Evolutionary conservation across 805 yeast genomes (phyloP), one percentile per base, ranked within the genome.

Genomic region (Cyberlindnera petersonii): DNA sequence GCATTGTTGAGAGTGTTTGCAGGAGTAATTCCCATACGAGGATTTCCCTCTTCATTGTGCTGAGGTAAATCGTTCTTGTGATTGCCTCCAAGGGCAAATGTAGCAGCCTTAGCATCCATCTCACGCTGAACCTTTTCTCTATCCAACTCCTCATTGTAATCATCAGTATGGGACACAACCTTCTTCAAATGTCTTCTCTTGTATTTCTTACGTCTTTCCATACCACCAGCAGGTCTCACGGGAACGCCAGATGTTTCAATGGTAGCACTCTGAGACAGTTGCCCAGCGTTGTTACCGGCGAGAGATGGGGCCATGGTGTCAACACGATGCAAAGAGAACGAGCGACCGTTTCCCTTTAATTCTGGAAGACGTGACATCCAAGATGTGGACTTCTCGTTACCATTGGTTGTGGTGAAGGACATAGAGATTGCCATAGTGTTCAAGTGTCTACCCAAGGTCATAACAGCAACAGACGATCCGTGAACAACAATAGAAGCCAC

Each of bases 301-400:
- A 19, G 24, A 7, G 58, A 33, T 9, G 71, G 66, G 15, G 71
- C 74, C 47, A 64, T 64, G 0, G 95, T 86, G 55, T 87, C 96
- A 31, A 87, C 75, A 53, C 95, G 74, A 43, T 83, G 89, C 45
- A 89, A 71, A 2, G 96, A 86, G 50, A 85, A 79, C 1, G 93
- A 78, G 21, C 89, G 74, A 7, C 88, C 84, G 11, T 69, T 65
- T 39, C 74, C 43, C 38, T 35, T 45, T 58, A 86, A 66, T 30
- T 82, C 75, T 23, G 95, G 96, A 50, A 91, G 71, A 60, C 96
- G 79, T 38, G 79, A 73, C 68, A 89, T 77, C 96, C 97, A 85
- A 21, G 83, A 68, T 7, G 81, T 70, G 16, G 74, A 72, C 48
- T 72, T 66, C 28, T 70, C 63, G 59, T 67, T 61, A 15, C 72